phyloP scores from a whole-genome alignment of 805 yeast species.

The Brettanomyces sp. region DNA sequence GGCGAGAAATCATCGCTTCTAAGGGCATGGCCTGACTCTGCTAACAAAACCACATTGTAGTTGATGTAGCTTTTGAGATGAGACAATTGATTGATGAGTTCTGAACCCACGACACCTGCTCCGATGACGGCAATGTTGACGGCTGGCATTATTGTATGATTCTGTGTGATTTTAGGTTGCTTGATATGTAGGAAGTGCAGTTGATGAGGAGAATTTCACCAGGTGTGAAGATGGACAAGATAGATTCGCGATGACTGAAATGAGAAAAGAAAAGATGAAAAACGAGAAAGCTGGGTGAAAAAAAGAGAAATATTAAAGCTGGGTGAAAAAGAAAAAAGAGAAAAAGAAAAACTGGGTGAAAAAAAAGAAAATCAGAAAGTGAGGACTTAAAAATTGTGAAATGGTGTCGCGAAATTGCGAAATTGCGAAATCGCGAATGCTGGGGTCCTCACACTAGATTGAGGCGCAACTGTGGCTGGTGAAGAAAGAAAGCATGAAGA shows the following conservation, averaged over 20 bases:
- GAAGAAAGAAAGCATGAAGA: too few relatives aligned
- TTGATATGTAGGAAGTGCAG: neutral
- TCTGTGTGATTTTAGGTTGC: neutral
- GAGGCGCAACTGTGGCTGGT: too few relatives aligned
- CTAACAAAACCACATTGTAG: slow-evolving; percentile 73
- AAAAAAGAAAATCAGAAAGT: neutral
- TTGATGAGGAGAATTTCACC: neutral
- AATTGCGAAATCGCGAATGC: too few relatives aligned
- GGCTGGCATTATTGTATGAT: slow-evolving; percentile 30
- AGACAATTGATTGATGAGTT: slow-evolving; percentile 75
- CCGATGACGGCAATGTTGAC: slow-evolving; percentile 70
- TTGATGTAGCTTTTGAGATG: slow-evolving; percentile 47
- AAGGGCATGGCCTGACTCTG: slow-evolving; percentile 65
- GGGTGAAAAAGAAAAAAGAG: neutral
- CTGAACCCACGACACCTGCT: slow-evolving; percentile 93
- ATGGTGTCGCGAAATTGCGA: too few relatives aligned
- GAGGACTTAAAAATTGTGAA: too few relatives aligned
- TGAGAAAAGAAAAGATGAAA: neutral
- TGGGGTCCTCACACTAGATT: too few relatives aligned
- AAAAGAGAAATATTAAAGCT: too few relatives aligned
- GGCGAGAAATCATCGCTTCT: slow-evolving; percentile 64
- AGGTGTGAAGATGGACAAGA: neutral
- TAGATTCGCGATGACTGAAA: neutral
- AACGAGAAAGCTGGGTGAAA: neutral
- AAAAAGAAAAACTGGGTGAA: too few relatives aligned